Base-by-base conservation (phyloP, 306 rosid species). In the Trifolium fragiferum region DNA sequence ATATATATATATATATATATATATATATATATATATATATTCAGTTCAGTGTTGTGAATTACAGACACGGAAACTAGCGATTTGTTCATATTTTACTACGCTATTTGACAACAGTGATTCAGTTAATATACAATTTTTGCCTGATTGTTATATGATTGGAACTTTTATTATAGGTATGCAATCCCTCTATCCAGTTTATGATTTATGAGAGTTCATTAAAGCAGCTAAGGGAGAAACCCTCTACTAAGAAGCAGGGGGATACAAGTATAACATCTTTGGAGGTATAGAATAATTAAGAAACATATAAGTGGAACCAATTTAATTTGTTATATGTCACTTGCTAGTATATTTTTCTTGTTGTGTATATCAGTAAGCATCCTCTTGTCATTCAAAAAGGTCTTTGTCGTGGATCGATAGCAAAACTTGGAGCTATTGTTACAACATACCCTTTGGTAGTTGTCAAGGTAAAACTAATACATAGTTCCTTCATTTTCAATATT, bases 141-240 rank as follows among this genome's bases (percentile, higher is more conserved):
- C 60, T 66, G n/a, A 15, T 15, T 54, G 38, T 41, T 15, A 30
- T 40, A 33, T 75, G 32, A 85, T 33, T 27, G 58, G 69, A 75
- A 75, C 55, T 78, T 64, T 67, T 74, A 62, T 84, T 20, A 68
- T 72, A 89, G 94, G 94, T 89, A 70, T 91, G 94, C 86, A 91
- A 89, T 85, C 97, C 97, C 25, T 83, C 97, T 30, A 91, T 91
- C 74, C 97, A 91, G 68, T 91, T 91, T 77, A 91, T 86, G 94
- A 87, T 89, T 68, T 89, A 91, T 14, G 97, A 89, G 85, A 87
- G 80, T 86, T 81, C 87, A 15, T 76, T 89, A 46, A 89, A 91
- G 82, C 88, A 59, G 74, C 54, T 91, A 38, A 89, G 83, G 84
- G 87, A 21, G 14, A 89, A 83, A 78, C 89, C 70, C 32, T 75